phyloP scores from a whole-genome alignment of 768 basidiomycete species.

The Thelephora ganbajun region DNA sequence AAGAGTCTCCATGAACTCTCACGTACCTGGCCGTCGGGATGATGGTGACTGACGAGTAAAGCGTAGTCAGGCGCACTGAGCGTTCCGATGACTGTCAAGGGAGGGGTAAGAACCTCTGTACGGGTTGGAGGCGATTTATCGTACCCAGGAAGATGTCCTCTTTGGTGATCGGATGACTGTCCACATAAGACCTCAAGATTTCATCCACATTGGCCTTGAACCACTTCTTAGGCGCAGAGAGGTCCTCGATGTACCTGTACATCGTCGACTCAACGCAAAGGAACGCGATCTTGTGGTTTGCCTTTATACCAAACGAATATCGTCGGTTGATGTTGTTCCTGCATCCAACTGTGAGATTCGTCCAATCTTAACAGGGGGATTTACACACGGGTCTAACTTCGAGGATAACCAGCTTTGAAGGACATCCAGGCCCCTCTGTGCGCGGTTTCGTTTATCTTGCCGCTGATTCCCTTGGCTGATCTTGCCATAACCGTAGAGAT shows the following conservation, averaged over 20 bases:
- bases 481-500: constrained; percentile 52
- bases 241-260: constrained; percentile 50
- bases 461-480: constrained; percentile 32
- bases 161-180: constrained; percentile 18
- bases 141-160: constrained; percentile 24
- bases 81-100: constrained; percentile 43
- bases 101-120: background rate
- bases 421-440: constrained; percentile 43
- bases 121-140: constrained; percentile 5
- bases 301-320: constrained; percentile 45
- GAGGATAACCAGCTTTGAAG: constrained; percentile 31
- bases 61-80: constrained; percentile 61
- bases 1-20: background rate
- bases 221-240: constrained; percentile 58
- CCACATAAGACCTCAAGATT: constrained; percentile 43
- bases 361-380: background rate
- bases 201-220: constrained; percentile 54
- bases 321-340: constrained; percentile 36
- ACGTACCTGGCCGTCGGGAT: constrained; percentile 42
- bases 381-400: constrained; percentile 27
- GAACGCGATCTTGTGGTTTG: constrained; percentile 52
- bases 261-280: constrained; percentile 57
- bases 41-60: constrained; percentile 59
- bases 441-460: constrained; percentile 43
- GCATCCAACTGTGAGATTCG: background rate